phyloP scores from a whole-genome alignment of 2,329 filamentous ascomycete species.

The Elsinoe perseae region DNA sequence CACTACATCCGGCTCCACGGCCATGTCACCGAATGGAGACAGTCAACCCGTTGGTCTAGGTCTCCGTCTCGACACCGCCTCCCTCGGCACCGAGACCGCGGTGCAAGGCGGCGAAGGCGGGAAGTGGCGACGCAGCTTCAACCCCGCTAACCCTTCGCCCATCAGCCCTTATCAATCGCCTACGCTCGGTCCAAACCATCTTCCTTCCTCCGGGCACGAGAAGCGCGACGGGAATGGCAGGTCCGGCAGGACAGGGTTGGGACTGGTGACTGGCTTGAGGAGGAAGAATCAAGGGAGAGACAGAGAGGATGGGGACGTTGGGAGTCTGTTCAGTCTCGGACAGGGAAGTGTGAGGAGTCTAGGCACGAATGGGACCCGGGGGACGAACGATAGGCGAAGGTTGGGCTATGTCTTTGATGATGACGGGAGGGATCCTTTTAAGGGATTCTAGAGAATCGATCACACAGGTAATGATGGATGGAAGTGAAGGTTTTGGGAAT shows the following conservation, averaged over 20 bases:
- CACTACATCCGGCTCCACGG: background rate
- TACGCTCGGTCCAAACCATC: background rate
- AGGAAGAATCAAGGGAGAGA: slow-evolving; percentile 26
- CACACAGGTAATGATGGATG: no score
- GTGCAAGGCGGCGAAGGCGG: slow-evolving; percentile 1
- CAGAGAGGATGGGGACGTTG: slow-evolving; percentile 23
- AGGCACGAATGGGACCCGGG: slow-evolving; percentile 22
- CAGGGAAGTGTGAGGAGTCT: slow-evolving; percentile 17
- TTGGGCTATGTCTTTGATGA: slow-evolving; percentile 31
- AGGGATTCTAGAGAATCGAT: slow-evolving; percentile 25
- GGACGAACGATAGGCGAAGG: slow-evolving; percentile 26
- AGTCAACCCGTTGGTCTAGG: background rate
- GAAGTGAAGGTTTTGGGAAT: background rate
- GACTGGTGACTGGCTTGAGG: background rate
- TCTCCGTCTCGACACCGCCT: background rate
- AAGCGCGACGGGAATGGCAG: background rate
- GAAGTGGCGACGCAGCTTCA: slow-evolving; percentile 17
- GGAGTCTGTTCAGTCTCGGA: slow-evolving; percentile 15
- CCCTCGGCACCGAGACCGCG: background rate
- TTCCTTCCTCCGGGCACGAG: background rate
- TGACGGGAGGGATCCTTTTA: slow-evolving; percentile 30
- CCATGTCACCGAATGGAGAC: no score
- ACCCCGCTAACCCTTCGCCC: slow-evolving; percentile 15
- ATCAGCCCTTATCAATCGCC: background rate
- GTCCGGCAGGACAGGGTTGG: background rate